These are phyloP conservation scores for Aspergillus texensis DNA, from an alignment of 2,329 filamentous ascomycete genomes.

Conservation along the genomic window DNA sequence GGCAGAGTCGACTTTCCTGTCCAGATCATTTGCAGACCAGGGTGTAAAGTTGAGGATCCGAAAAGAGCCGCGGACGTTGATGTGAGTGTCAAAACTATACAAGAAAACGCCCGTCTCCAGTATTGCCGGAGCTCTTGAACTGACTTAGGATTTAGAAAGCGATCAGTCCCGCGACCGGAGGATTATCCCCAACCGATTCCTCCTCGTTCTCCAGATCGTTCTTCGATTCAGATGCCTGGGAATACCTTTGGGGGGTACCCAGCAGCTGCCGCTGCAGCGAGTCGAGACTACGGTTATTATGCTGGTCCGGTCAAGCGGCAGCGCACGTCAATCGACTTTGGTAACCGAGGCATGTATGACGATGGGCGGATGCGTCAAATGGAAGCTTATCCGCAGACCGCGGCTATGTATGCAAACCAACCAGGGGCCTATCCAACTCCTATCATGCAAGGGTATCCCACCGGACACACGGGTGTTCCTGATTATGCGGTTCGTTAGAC, in stretches of 20 bases:
- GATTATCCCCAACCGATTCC: slow-evolving; percentile 41
- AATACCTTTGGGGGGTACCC: slow-evolving; percentile 38
- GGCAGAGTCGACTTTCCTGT: slow-evolving; percentile 78
- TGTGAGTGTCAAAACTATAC: slow-evolving; percentile 32
- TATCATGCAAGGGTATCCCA: slow-evolving; percentile 38
- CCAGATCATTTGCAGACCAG: slow-evolving; percentile 81
- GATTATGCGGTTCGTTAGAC: slow-evolving; percentile 40
- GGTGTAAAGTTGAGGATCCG: slow-evolving; percentile 80
- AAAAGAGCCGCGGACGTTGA: slow-evolving; percentile 72
- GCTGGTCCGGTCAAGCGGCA: slow-evolving; percentile 40
- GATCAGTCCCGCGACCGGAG: slow-evolving; percentile 39
- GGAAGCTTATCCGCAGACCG: slow-evolving; percentile 39
- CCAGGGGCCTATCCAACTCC: slow-evolving; percentile 36
- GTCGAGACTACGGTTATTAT: slow-evolving; percentile 41
- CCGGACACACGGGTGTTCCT: slow-evolving; percentile 37
- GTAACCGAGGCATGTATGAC: slow-evolving; percentile 39
- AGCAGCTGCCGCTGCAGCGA: slow-evolving; percentile 17
- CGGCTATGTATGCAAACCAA: slow-evolving; percentile 36
- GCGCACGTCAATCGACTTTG: slow-evolving; percentile 44
- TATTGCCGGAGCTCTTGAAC: background rate
- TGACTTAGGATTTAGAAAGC: slow-evolving; percentile 39
- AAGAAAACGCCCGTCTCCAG: background rate
- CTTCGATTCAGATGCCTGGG: slow-evolving; percentile 38
- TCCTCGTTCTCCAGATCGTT: slow-evolving; percentile 41
- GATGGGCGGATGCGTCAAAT: slow-evolving; percentile 42